phyloP scores from a whole-genome alignment of 2,329 filamentous ascomycete species.

The Nannizzia gypsea region DNA sequence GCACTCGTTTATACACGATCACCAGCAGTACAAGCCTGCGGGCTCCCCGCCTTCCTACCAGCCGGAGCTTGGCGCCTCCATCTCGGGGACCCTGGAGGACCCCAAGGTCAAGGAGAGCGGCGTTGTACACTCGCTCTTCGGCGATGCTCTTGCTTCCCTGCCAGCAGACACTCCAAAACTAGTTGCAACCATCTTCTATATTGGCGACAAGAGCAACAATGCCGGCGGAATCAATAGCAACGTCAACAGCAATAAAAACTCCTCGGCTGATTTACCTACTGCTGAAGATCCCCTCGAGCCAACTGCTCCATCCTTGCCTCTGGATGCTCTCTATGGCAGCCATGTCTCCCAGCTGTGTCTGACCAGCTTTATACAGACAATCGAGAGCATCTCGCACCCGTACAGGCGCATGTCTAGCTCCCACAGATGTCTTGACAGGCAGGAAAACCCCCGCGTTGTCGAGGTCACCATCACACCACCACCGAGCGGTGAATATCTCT shows the following conservation, averaged over 20 bases:
- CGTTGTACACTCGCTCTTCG: conserved; percentile 37
- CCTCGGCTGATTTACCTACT: conserved; percentile 27
- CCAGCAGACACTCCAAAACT: conserved; percentile 32
- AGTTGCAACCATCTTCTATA: conserved; percentile 41
- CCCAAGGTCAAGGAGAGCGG: conserved; percentile 33
- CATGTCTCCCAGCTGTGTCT: conserved; percentile 45
- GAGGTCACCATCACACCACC: conserved; percentile 43
- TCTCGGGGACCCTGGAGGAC: conserved; percentile 25
- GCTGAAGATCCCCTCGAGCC: conserved; percentile 44
- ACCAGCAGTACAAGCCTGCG: conserved; percentile 37
- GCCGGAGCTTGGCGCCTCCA: conserved; percentile 14
- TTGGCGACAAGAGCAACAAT: conserved; percentile 18
- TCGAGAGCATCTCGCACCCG: conserved; percentile 39
- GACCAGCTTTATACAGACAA: conserved; percentile 44
- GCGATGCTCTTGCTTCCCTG: conserved; percentile 29
- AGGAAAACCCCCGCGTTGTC: conserved; percentile 40
- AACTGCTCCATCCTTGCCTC: conserved; percentile 41
- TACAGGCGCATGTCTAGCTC: conserved; percentile 39
- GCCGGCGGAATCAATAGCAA: conserved; percentile 24
- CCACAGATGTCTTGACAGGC: conserved; percentile 38
- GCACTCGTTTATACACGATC: conserved; percentile 37
- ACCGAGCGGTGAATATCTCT: conserved; percentile 37
- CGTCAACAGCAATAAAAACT: conserved; percentile 18
- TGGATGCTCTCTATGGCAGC: conserved; percentile 45
- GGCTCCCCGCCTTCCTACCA: conserved; percentile 20